Percentiles rank a stretch among this genome's conserved stretches.
These are phyloP conservation scores for Zopfochytrium polystomum DNA, from an alignment of 371 early-diverging fungal species.

Conservation along the genomic window DNA sequence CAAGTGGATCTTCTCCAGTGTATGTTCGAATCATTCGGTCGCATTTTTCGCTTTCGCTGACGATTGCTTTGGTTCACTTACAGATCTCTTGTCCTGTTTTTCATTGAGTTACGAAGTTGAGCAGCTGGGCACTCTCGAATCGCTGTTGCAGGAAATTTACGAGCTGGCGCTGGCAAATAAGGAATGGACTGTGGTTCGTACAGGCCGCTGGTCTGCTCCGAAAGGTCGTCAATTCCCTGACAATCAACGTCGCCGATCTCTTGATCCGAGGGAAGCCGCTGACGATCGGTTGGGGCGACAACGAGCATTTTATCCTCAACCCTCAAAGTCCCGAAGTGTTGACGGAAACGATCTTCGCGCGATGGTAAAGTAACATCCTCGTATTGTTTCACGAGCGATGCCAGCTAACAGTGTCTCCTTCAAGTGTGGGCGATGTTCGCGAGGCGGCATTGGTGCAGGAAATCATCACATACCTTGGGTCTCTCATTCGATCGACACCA, in stretches of 20 bases:
- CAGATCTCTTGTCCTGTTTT: slow-evolving; percentile 64
- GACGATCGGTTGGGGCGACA: slow-evolving; percentile 69
- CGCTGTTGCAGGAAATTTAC: slow-evolving; percentile 78
- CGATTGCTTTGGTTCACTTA: background rate
- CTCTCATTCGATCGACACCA: slow-evolving; percentile 68
- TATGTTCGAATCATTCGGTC: slow-evolving; percentile 7
- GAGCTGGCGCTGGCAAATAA: slow-evolving; percentile 67
- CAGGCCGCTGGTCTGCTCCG: slow-evolving; percentile 76
- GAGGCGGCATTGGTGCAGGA: slow-evolving; percentile 85
- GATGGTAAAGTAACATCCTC: slow-evolving; percentile 39
- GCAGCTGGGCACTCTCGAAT: slow-evolving; percentile 55
- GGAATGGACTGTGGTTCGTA: slow-evolving; percentile 80
- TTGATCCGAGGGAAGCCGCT: slow-evolving; percentile 77
- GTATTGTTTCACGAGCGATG: background rate
- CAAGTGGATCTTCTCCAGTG: slow-evolving; percentile 78
- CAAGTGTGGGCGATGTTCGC: slow-evolving; percentile 64
- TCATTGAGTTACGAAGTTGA: slow-evolving; percentile 35
- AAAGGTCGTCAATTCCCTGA: slow-evolving; percentile 72
- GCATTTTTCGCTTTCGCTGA: background rate
- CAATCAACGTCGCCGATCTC: slow-evolving; percentile 79
- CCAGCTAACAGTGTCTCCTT: background rate
- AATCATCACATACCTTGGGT: slow-evolving; percentile 74
- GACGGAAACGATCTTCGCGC: slow-evolving; percentile 58
- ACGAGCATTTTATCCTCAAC: slow-evolving; percentile 58
- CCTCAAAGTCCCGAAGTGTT: slow-evolving; percentile 70